These are phyloP conservation scores for Alnus rubra DNA, from an alignment of 306 rosid genomes.

Conservation along the genomic window DNA sequence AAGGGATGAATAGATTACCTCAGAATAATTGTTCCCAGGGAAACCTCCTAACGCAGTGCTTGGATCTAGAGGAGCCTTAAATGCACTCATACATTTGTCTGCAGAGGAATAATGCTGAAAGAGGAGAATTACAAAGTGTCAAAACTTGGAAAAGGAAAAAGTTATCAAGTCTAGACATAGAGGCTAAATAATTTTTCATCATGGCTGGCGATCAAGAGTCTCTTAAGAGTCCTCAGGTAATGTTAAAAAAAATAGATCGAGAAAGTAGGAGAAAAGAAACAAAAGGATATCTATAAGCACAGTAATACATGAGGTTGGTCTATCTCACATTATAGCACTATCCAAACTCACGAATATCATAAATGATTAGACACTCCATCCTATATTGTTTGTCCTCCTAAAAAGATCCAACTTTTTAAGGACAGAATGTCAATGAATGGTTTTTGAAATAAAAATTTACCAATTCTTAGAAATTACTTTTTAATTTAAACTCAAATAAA, in stretches of 20 bases:
- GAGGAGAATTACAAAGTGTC: conserved; percentile 26
- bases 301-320: neutral
- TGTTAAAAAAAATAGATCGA: neutral
- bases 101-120: conserved; percentile 94
- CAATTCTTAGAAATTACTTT: too few relatives aligned
- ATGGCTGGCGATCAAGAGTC: conserved; percentile 9
- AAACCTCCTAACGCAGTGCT: conserved; percentile 97
- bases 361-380: neutral
- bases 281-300: neutral
- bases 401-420: too few relatives aligned
- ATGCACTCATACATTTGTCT: conserved; percentile 87
- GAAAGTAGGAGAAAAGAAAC: conserved; percentile 14
- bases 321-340: neutral
- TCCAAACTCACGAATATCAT: neutral
- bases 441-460: too few relatives aligned
- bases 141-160: conserved; percentile 10
- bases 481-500: too few relatives aligned
- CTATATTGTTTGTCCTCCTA: neutral
- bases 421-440: too few relatives aligned
- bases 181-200: conserved; percentile 6
- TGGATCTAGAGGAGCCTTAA: conserved; percentile 94
- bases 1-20: conserved; percentile 50
- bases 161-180: neutral
- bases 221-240: neutral
- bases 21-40: conserved; percentile 78